phyloP scores from a whole-genome alignment of 164 flowering plant genomes.

The Protea cynaroides region DNA sequence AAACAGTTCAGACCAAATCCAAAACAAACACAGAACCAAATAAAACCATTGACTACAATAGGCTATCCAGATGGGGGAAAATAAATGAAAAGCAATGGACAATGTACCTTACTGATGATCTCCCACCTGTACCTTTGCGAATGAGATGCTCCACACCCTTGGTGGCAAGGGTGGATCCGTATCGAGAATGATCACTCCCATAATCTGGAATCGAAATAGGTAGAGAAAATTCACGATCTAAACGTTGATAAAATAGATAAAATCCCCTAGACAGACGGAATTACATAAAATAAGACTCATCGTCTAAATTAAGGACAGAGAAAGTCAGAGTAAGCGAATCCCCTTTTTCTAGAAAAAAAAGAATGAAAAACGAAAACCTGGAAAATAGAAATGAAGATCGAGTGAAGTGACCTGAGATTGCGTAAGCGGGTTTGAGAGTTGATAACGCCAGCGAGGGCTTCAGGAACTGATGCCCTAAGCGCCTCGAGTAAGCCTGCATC shows the following conservation, averaged over 20 bases:
- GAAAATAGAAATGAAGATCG: conserved; percentile 4
- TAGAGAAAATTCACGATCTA: background rate
- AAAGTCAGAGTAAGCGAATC: too few relatives aligned
- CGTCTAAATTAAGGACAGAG: too few relatives aligned
- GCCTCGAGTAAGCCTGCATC: conserved; percentile 68
- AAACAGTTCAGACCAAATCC: background rate
- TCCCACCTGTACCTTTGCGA: conserved; percentile 98
- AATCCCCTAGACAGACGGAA: background rate
- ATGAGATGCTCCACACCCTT: conserved; percentile 67
- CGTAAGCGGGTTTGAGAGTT: conserved; percentile 36
- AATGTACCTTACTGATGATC: conserved; percentile 93
- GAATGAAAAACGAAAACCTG: conserved; percentile 1
- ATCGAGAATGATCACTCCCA: conserved; percentile 57
- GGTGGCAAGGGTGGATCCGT: conserved; percentile 53
- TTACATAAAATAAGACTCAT: too few relatives aligned
- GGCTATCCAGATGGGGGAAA: too few relatives aligned
- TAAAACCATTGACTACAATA: too few relatives aligned
- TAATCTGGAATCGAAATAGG: conserved; percentile 31
- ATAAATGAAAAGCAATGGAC: background rate
- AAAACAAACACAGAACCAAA: too few relatives aligned
- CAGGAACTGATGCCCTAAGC: conserved; percentile 36
- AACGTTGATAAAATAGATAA: background rate
- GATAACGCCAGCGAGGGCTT: conserved; percentile 28
- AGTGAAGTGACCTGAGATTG: conserved; percentile 36
- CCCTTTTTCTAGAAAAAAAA: background rate